These are phyloP conservation scores for Lodderomyces margitis DNA, from an alignment of 1,139 yeast genomes.

Conservation along the genomic window DNA sequence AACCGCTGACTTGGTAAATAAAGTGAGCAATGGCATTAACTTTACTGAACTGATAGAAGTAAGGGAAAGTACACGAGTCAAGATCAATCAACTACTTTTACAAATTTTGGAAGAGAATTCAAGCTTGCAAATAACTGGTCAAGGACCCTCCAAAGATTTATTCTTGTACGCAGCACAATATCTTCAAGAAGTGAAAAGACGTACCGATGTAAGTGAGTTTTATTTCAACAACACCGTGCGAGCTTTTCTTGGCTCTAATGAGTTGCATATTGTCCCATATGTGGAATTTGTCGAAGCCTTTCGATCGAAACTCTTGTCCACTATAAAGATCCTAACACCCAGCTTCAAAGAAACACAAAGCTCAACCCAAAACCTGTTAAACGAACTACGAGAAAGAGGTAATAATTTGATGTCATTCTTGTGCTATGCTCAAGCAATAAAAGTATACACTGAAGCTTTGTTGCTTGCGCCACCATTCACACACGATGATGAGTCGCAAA, in stretches of 20 bases:
- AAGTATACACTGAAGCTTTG: slow-evolving; percentile 40
- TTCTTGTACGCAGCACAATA: slow-evolving; percentile 11
- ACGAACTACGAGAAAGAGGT: slow-evolving; percentile 38
- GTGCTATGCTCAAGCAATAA: slow-evolving; percentile 43
- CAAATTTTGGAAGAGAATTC: not conserved
- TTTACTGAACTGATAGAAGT: not conserved
- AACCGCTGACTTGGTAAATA: not conserved
- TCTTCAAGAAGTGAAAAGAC: not conserved
- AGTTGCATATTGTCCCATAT: not conserved
- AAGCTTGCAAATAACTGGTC: not conserved
- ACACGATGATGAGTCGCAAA: slow-evolving; percentile 28
- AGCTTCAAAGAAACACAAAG: not conserved
- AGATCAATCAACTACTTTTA: not conserved
- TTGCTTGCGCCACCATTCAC: slow-evolving; percentile 20
- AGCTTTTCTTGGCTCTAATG: not conserved
- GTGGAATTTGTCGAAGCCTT: slow-evolving; percentile 2
- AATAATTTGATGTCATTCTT: slow-evolving; percentile 40
- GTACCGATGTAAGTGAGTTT: not conserved
- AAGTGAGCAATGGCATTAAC: not conserved
- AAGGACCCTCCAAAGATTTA: slow-evolving; percentile 10
- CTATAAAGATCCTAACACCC: not conserved
- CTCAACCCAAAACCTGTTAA: slow-evolving; percentile 12
- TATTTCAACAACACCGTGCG: not conserved
- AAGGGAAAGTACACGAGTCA: not conserved
- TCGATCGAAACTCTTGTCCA: not conserved